These are phyloP conservation scores for Castanospermum australe DNA, from an alignment of 306 rosid species.

Conservation along the genomic window DNA sequence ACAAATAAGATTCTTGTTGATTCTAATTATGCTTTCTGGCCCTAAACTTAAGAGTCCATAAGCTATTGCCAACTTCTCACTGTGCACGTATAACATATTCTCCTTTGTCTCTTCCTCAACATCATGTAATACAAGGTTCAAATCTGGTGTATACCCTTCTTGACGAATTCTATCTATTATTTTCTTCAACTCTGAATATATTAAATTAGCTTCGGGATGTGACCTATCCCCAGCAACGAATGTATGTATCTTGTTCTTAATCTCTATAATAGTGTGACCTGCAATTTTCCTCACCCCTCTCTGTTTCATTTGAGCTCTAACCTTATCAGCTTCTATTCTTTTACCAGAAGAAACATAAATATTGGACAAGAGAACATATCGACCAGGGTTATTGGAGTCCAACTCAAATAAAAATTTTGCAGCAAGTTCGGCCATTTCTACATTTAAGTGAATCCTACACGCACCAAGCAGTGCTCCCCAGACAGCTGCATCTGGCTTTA, in stretches of 20 bases:
- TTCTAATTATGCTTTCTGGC: conserved; percentile 30
- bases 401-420: conserved; percentile 36
- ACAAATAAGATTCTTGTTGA: conserved; percentile 46
- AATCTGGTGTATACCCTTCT: conserved; percentile 39
- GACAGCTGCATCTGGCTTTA: conserved; percentile 39
- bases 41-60: conserved; percentile 33
- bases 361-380: conserved; percentile 48
- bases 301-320: conserved; percentile 40
- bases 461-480: conserved; percentile 56
- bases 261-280: conserved; percentile 41
- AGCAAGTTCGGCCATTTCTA: conserved; percentile 47
- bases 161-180: conserved; percentile 34
- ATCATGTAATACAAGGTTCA: conserved; percentile 41
- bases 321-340: conserved; percentile 30
- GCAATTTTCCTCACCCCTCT: conserved; percentile 44
- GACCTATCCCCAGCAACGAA: conserved; percentile 45
- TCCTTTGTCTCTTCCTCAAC: conserved; percentile 50
- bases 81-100: conserved; percentile 31
- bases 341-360: conserved; percentile 39
- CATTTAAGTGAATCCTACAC: conserved; percentile 41
- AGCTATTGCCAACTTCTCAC: conserved; percentile 51
- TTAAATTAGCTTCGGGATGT: conserved; percentile 27
- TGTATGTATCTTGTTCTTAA: conserved; percentile 38
- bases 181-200: conserved; percentile 40
- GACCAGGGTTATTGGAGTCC: conserved; percentile 37